Evolutionary conservation across 768 basidiomycete species (phyloP), one percentile per base, ranked within the genome.

Genomic region (Amanita fuliginea): DNA sequence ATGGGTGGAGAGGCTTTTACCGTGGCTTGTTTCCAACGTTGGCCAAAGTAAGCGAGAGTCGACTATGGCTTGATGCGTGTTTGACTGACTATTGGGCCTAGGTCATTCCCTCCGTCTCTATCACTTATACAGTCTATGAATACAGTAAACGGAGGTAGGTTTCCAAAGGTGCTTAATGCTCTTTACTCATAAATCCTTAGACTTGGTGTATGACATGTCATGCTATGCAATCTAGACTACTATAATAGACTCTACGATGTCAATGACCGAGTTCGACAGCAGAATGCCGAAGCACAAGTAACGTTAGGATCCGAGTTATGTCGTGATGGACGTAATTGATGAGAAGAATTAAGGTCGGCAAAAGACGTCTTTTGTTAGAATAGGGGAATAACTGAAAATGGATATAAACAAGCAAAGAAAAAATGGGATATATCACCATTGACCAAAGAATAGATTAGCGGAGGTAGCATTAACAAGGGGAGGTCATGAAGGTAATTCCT

Each of bases 21-120:
- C 81, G 86, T 21, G 95, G 95, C 19, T 67, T 97, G 55, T 77
- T 92, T 51, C 94, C 94, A 41, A 93, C 89, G 19, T 72, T 97
- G 57, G 90, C 93, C 42, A 98, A 98, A 80, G 87, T 84, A 50
- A 11, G 66, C 54, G 28, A 10, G 8, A 18, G 19, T 32, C 30
- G 18, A 21, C 18, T 34, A 26, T 14, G 3, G 41, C 50, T 55
- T 30, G 51, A 50, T 32, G 16, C 37, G 3, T 28, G 35, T 13
- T 21, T 26, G n/a, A n/a, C n/a, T 52, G 21, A 41, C 45, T 19
- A 46, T 16, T n/a, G n/a, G 57, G 44, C 40, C 30, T 57, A 90
- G 87, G 95, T 98, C 51, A 83, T 96, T 40, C 95, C 95, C 45
- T 85, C 93, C 3, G 95, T 98, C 37, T 95, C 93, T 6, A 97